Evolutionary conservation across 2,329 filamentous ascomycete genomes (phyloP).

Genomic region (Trichoderma pleuroti): DNA sequence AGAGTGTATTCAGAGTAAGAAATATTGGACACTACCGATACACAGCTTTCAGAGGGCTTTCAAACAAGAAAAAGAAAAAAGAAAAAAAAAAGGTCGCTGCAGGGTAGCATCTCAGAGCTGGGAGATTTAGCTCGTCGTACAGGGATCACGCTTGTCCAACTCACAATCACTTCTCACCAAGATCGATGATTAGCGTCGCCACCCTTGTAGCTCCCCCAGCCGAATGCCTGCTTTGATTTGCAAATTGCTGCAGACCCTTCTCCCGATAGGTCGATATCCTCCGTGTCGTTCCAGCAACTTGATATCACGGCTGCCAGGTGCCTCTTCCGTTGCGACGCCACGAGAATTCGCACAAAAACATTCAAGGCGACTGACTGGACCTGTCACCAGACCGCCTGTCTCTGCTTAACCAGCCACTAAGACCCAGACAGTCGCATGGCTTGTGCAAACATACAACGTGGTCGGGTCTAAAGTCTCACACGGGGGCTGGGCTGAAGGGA

Average conservation of each 20-base stretch:
- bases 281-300: neutral
- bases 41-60: neutral
- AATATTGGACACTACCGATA: neutral
- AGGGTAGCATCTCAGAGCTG: neutral
- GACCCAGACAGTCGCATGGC: slow-evolving; percentile 3
- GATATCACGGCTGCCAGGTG: neutral
- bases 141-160: neutral
- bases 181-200: slow-evolving; percentile 11
- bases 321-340: neutral
- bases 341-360: neutral
- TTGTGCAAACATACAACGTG: neutral
- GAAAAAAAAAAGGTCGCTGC: neutral
- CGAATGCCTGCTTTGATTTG: neutral
- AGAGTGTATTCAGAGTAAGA: neutral
- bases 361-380: neutral
- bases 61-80: neutral
- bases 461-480: slow-evolving; percentile 14
- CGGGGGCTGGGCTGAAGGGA: neutral
- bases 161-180: slow-evolving; percentile 4
- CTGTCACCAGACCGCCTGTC: slow-evolving; percentile 9
- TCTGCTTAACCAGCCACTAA: neutral
- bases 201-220: neutral
- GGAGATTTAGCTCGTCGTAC: neutral
- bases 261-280: slow-evolving; percentile 5
- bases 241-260: neutral